A percentile compares a stretch with the other conserved stretches of the same genome.
phyloP scores from a whole-genome alignment of 83 land plant genomes.

The Picea abies region DNA sequence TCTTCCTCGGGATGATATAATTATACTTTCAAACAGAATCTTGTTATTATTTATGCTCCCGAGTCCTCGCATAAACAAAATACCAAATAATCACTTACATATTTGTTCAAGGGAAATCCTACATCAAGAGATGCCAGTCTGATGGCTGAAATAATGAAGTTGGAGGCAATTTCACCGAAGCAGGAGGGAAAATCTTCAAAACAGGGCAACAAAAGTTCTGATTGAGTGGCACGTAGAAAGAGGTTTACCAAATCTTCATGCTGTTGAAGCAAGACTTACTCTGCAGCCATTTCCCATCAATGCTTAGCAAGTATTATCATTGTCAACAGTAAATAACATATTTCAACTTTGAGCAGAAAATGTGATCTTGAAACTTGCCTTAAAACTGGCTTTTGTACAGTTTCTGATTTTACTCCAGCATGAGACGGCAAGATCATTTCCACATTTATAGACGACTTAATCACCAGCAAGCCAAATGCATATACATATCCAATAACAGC shows the following conservation, averaged over 20 bases:
- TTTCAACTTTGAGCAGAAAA: background rate
- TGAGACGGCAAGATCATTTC: slow-evolving; percentile 24
- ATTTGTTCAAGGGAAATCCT: background rate
- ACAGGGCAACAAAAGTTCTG: background rate
- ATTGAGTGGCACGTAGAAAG: background rate
- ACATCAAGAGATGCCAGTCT: background rate
- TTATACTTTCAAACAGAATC: background rate
- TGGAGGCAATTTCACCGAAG: background rate
- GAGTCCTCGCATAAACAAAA: background rate
- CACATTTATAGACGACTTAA: slow-evolving; percentile 34
- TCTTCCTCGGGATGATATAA: background rate
- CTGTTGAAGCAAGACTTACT: slow-evolving; percentile 17
- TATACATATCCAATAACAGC: background rate
- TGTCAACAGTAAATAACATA: background rate
- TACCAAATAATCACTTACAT: slow-evolving; percentile 13
- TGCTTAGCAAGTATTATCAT: background rate
- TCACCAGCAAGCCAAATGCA: slow-evolving; percentile 6
- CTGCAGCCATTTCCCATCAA: slow-evolving; percentile 12
- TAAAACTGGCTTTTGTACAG: slow-evolving; percentile 32
- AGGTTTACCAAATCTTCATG: slow-evolving; percentile 1
- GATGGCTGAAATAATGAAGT: background rate
- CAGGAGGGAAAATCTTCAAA: slow-evolving; percentile 7
- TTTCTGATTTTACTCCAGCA: slow-evolving; percentile 34
- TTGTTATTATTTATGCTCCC: background rate
- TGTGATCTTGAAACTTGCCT: slow-evolving; percentile 36